phyloP scores from a whole-genome alignment of 139 green algal species.

The Yamagishiella unicocca region DNA sequence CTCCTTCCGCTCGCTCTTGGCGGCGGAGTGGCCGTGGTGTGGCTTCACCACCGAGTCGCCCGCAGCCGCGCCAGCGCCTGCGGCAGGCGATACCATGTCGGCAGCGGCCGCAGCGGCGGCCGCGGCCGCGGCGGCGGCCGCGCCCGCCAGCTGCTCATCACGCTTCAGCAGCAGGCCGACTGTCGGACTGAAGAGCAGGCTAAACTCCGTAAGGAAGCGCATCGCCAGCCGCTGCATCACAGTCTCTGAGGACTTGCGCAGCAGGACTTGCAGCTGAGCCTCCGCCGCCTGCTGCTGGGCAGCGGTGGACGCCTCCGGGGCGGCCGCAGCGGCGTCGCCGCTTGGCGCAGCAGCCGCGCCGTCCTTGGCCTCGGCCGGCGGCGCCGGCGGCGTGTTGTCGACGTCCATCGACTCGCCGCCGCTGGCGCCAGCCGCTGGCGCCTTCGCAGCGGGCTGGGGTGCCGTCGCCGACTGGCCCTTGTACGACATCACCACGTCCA shows the following conservation, averaged over 20 bases:
- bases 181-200: slow-evolving; percentile 80
- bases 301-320: background rate
- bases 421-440: background rate
- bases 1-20: slow-evolving; percentile 7
- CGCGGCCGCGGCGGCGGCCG: background rate
- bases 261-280: slow-evolving; percentile 52
- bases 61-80: background rate
- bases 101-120: background rate
- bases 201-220: slow-evolving; percentile 88
- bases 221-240: slow-evolving; percentile 79
- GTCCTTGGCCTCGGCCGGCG: background rate
- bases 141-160: slow-evolving; percentile 72
- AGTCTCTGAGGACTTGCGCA: slow-evolving; percentile 25
- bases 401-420: slow-evolving; percentile 35
- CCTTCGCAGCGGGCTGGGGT: background rate
- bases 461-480: slow-evolving; percentile 26
- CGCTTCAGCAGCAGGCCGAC: slow-evolving; percentile 85
- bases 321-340: background rate
- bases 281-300: slow-evolving; percentile 37
- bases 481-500: slow-evolving; percentile 83
- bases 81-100: too few species aligned
- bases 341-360: background rate
- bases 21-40: background rate
- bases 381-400: slow-evolving; percentile 37
- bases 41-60: background rate